Evolutionary conservation across 73 alveolate species (phyloP).

Genomic region (Tetrahymena borealis): DNA sequence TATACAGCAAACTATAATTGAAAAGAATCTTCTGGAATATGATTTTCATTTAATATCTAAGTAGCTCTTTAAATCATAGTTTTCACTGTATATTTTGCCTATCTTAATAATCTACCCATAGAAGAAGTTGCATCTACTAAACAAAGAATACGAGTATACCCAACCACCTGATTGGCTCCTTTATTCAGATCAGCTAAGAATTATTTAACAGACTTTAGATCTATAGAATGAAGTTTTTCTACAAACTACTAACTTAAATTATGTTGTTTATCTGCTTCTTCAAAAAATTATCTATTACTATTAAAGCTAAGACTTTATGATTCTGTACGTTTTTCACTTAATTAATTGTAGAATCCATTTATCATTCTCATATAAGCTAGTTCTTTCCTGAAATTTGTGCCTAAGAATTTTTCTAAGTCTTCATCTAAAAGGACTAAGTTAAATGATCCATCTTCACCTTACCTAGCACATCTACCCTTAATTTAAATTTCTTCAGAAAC

Average conservation of each 20-base stretch:
- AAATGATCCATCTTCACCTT: constrained; percentile 41
- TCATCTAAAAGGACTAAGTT: constrained; percentile 4
- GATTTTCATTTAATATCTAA: too few relatives aligned
- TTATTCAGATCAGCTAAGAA: neutral
- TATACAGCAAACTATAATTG: too few relatives aligned
- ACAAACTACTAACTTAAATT: neutral
- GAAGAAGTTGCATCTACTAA: neutral
- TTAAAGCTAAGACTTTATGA: neutral
- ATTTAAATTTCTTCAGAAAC: constrained; percentile 39
- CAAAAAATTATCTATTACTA: neutral
- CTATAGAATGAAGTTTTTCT: neutral
- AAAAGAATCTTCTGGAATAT: too few relatives aligned
- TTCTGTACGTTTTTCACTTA: neutral
- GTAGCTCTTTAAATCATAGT: too few relatives aligned
- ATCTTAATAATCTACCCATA: neutral
- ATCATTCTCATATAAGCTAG: neutral
- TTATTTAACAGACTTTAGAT: neutral
- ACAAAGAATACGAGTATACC: neutral
- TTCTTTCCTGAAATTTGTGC: neutral
- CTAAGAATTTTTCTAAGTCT: neutral
- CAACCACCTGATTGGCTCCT: neutral
- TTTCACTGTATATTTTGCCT: too few relatives aligned
- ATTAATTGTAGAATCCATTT: neutral
- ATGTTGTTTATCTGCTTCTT: neutral
- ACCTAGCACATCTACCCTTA: constrained; percentile 46